These are phyloP conservation scores for Botrytis deweyae DNA, from an alignment of 2,329 filamentous ascomycete species.

Conservation along the genomic window DNA sequence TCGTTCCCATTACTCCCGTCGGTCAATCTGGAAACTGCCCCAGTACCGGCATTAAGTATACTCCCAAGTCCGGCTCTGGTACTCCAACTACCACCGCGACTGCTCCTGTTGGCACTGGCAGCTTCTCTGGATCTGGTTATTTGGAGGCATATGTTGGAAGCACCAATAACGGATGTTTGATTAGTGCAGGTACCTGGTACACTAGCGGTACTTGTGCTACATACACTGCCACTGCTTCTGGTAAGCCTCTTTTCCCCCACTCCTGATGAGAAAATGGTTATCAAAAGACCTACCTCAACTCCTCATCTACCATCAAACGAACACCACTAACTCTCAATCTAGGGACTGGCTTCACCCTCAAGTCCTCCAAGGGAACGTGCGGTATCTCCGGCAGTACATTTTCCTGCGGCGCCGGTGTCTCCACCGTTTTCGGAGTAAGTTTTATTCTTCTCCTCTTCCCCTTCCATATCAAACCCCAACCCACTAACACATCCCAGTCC, in stretches of 20 bases:
- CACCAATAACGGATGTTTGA: constrained; percentile 61
- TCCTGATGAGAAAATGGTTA: not conserved
- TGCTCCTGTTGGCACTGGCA: constrained; percentile 38
- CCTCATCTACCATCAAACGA: not conserved
- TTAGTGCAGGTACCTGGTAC: constrained; percentile 67
- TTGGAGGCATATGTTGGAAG: constrained; percentile 55
- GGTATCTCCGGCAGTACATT: constrained; percentile 54
- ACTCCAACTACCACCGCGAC: constrained; percentile 33
- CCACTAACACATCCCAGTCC: constrained; percentile 12
- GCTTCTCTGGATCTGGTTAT: constrained; percentile 55
- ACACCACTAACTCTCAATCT: not conserved
- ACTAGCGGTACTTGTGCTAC: constrained; percentile 65
- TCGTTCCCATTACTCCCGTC: constrained; percentile 42
- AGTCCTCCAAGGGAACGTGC: constrained; percentile 59
- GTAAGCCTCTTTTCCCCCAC: constrained; percentile 41
- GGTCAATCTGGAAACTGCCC: constrained; percentile 50
- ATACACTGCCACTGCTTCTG: constrained; percentile 54
- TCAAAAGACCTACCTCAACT: not conserved
- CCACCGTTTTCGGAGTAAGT: constrained; percentile 41
- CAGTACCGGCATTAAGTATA: constrained; percentile 50
- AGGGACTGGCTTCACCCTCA: constrained; percentile 46
- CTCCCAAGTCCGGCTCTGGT: constrained; percentile 48
- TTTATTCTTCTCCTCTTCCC: not conserved
- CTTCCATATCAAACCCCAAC: not conserved
- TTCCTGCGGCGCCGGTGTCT: constrained; percentile 52